These are phyloP conservation scores for Geum urbanum DNA, from an alignment of 306 rosid genomes.

Conservation along the genomic window DNA sequence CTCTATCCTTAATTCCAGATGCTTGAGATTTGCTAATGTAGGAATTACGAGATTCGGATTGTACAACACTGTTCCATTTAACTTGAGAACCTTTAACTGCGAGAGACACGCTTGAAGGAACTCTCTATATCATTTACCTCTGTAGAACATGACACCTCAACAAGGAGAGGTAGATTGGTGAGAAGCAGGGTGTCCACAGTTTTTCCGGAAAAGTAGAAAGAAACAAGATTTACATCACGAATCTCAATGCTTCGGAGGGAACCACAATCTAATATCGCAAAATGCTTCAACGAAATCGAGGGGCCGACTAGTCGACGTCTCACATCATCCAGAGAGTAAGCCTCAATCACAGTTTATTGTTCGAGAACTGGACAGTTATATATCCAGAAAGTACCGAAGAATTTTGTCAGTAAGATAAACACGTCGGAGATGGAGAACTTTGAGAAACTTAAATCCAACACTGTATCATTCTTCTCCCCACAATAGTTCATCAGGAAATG, in stretches of 20 bases:
- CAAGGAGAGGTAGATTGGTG: background rate
- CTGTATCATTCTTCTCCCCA: background rate
- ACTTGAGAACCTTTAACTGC: background rate
- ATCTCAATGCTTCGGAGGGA: background rate
- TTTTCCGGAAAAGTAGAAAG: background rate
- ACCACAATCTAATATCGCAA: background rate
- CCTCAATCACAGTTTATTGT: background rate
- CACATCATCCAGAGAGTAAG: background rate
- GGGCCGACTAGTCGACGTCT: background rate
- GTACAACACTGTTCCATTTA: background rate
- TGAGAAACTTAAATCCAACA: background rate
- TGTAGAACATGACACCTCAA: background rate
- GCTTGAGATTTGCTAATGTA: background rate
- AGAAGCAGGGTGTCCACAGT: background rate
- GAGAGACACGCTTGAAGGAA: background rate
- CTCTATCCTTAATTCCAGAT: background rate
- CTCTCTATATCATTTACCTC: background rate
- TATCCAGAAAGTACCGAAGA: background rate
- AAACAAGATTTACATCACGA: background rate
- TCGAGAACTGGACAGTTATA: background rate
- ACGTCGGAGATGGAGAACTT: background rate
- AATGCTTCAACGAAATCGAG: background rate
- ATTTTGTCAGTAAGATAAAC: background rate
- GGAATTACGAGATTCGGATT: background rate
- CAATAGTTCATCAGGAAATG: background rate